These are phyloP conservation scores for Colletotrichum sp. DNA, from an alignment of 2,329 filamentous ascomycete species.

Conservation along the genomic window DNA sequence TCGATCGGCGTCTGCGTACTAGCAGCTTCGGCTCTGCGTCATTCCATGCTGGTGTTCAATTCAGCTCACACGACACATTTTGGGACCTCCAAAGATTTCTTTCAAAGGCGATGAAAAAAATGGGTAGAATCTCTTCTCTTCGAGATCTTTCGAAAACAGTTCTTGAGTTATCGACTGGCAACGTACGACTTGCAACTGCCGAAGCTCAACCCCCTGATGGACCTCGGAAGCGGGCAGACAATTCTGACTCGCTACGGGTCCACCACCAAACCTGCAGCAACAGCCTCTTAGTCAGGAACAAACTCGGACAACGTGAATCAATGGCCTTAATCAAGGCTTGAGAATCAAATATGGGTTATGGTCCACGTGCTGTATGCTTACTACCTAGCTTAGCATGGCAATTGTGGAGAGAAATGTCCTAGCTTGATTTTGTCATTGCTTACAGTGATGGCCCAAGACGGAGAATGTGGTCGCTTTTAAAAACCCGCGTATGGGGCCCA, in stretches of 20 bases:
- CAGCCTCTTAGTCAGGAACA: neutral
- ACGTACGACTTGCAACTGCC: neutral
- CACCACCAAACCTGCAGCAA: neutral
- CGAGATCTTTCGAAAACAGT: neutral
- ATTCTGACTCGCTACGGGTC: neutral
- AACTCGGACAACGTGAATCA: neutral
- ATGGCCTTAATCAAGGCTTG: neutral
- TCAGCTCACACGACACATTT: neutral
- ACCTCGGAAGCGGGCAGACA: neutral
- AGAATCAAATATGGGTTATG: neutral
- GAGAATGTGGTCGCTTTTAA: neutral
- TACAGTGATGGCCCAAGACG: neutral
- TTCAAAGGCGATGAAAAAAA: neutral
- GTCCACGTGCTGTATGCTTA: neutral
- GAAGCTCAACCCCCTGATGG: neutral
- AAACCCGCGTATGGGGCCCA: neutral
- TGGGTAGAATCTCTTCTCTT: neutral
- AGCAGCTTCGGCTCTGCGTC: neutral
- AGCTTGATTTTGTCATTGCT: neutral
- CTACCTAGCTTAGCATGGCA: neutral
- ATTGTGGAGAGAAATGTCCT: neutral
- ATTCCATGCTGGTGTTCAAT: neutral
- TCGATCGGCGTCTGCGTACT: neutral
- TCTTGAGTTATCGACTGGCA: neutral
- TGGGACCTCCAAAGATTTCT: accelerated